Evolutionary conservation across 768 basidiomycete species (phyloP).

Genomic region (Kwoniella newhampshirensis): DNA sequence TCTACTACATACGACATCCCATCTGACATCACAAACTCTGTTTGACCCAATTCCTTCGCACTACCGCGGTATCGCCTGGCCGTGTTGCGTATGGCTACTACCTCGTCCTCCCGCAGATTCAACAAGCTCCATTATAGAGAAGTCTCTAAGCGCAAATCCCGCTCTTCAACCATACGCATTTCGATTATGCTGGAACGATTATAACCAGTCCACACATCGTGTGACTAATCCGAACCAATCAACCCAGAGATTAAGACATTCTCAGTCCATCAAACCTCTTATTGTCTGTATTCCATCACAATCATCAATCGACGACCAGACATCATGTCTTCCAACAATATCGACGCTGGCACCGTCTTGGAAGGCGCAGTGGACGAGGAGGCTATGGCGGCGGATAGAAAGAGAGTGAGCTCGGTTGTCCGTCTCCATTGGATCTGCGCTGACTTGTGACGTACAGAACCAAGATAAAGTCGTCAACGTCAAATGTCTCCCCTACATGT

Average conservation of each 20-base stretch:
- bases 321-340: neutral
- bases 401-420: constrained; percentile 2
- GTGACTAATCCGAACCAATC: no score
- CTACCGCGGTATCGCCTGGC: no score
- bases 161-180: neutral
- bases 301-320: neutral
- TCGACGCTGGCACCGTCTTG: constrained; percentile 12
- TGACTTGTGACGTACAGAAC: neutral
- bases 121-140: neutral
- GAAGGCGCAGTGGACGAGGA: constrained; percentile 21
- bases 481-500: constrained; percentile 32
- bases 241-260: no score
- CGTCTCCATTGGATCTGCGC: neutral
- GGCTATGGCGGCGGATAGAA: constrained; percentile 21
- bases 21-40: no score
- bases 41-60: no score
- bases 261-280: no score
- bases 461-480: constrained; percentile 24
- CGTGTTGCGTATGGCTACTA: no score
- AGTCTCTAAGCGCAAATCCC: neutral
- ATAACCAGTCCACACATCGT: neutral
- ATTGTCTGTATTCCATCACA: neutral
- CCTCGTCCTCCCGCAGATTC: neutral
- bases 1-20: no score
- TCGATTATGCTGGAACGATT: neutral